Base-by-base conservation (phyloP, 164 flowering plant species). In the Warburgia ugandensis region DNA sequence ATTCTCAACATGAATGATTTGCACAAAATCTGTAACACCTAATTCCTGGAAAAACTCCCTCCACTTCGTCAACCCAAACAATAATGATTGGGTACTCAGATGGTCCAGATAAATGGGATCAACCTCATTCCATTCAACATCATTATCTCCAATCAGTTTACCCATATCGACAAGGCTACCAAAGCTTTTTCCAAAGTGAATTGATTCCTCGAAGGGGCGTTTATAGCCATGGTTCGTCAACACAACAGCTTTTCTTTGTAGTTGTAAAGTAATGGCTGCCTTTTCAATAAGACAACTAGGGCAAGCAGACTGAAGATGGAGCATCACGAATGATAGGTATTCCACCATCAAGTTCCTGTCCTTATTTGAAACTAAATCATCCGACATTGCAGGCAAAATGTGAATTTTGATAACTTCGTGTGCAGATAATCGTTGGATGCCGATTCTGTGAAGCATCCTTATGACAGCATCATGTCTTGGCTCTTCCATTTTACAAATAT, bases 11-110 rank as follows among this genome's bases (percentile, higher is more conserved):
- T 69, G 77, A 54, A 69, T 55, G 54, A 88, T 58, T 58, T 74
- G 77, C 38, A 86, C 94, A 67, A 92, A 92, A 70, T 92, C 91
- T n/a, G 85, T 76, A 28, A 86, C 46, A 32, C 94, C 96, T 58
- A 92, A 52, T 50, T 70, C 78, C 58, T 72, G 73, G 57, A 92
- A 72, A 68, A 92, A 83, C 17, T 65, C 77, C 61, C 87, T 80
- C 95, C 95, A 92, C 52, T 76, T 82, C 31, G 20, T 50, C 39
- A 68, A 21, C 16, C 71, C 77, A 50, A 38, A 64, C 29, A 80
- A 51, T 32, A 78, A 43, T 11, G 65, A 52, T 40, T 68, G 56
- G 11, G 59, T 71, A 26, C 67, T 48, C 28, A 82, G 70, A 69
- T 84, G 87, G 27, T 68, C 74, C 77, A 84, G 59, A 63, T 92